Conservation (phyloP, 441 rosid genomes). For the Populus hybrid region DNA sequence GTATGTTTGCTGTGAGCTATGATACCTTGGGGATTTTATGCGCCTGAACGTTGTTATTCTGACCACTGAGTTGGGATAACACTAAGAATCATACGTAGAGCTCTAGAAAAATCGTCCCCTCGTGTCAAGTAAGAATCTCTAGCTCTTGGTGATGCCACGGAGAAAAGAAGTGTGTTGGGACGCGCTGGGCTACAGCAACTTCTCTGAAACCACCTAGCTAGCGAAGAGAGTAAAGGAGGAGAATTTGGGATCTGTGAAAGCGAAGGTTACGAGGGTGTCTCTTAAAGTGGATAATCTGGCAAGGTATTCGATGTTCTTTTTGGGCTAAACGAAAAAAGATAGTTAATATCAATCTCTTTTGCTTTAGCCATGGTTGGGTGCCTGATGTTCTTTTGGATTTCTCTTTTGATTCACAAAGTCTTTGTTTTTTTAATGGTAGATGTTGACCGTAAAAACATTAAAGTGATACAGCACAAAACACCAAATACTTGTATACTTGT, state of each 20-base stretch:
- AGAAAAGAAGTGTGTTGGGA: background rate
- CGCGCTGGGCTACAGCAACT: background rate
- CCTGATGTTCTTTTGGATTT: background rate
- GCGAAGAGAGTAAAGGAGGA: background rate
- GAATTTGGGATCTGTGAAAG: background rate
- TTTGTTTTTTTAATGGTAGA: background rate
- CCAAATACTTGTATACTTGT: background rate
- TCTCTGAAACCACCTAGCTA: background rate
- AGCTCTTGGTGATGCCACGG: background rate
- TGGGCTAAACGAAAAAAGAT: too few relatives aligned
- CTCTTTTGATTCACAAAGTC: background rate
- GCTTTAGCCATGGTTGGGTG: background rate
- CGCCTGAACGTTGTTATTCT: background rate
- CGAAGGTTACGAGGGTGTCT: background rate
- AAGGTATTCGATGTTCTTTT: slow-evolving; percentile 4
- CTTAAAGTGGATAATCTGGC: background rate
- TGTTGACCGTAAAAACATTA: background rate
- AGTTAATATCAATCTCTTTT: background rate
- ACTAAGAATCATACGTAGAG: background rate
- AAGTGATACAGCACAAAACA: background rate
- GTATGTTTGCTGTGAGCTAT: background rate
- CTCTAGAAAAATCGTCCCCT: background rate
- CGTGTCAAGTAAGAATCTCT: background rate
- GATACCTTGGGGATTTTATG: background rate
- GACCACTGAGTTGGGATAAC: background rate